phyloP scores from a whole-genome alignment of 345 rosid species.

The Alliaria petiolata region DNA sequence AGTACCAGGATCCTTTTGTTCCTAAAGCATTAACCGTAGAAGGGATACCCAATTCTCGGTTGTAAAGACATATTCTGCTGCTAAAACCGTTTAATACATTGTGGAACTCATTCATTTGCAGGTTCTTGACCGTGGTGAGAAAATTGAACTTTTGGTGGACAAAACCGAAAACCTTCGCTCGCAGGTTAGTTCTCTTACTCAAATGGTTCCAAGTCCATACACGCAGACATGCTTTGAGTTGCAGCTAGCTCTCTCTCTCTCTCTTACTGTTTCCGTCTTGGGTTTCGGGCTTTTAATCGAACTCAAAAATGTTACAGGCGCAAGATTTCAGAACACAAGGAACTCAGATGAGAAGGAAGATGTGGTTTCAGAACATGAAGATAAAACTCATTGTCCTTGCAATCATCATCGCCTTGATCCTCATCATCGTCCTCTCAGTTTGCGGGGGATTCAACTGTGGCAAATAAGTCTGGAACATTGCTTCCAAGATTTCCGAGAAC shows the following conservation, averaged over 20 bases:
- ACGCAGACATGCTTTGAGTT: not conserved
- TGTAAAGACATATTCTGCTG: not conserved
- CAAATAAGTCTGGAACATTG: conserved; percentile 16
- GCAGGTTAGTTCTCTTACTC: conserved; percentile 49
- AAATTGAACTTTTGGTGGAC: conserved; percentile 88
- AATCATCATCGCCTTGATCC: conserved; percentile 66
- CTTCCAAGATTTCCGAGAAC: conserved; percentile 16
- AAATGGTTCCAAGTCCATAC: conserved; percentile 14
- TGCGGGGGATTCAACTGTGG: conserved; percentile 87
- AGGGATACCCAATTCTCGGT: not conserved
- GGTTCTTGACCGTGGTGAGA: conserved; percentile 95
- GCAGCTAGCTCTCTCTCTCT: not conserved
- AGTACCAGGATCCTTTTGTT: not conserved
- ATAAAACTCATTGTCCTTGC: conserved; percentile 80
- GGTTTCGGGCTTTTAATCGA: not conserved
- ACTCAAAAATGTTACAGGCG: conserved; percentile 44
- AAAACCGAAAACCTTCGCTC: conserved; percentile 94
- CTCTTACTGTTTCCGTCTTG: not conserved
- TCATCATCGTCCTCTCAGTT: conserved; percentile 65
- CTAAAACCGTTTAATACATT: not conserved
- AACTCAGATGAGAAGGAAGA: conserved; percentile 80
- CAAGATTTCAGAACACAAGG: conserved; percentile 86
- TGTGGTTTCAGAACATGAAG: conserved; percentile 98
- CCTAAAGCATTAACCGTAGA: not conserved
- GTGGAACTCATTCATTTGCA: conserved; percentile 22